phyloP scores from a whole-genome alignment of 768 basidiomycete species.

The Gymnopilus junonius region DNA sequence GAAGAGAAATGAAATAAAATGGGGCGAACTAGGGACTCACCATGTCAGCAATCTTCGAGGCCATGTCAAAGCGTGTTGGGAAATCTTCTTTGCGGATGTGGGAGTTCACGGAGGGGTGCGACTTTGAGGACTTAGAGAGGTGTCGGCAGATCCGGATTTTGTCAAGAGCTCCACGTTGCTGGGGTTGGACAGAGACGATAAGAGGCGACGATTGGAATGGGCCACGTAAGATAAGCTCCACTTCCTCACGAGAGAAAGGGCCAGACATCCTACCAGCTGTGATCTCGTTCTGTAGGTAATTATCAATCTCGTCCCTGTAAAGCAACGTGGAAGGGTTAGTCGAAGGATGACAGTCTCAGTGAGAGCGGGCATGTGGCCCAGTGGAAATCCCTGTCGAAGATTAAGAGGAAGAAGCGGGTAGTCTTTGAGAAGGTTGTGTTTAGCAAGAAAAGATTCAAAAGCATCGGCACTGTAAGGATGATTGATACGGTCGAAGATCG shows the following conservation, averaged over 20 bases:
- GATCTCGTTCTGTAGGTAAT: slow-evolving; percentile 25
- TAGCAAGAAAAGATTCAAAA: slow-evolving; percentile 28
- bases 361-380: slow-evolving; percentile 34
- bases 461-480: slow-evolving; percentile 34
- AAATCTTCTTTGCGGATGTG: slow-evolving; percentile 28
- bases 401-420: slow-evolving; percentile 36
- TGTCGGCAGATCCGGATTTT: slow-evolving; percentile 32
- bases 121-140: slow-evolving; percentile 25
- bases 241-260: slow-evolving; percentile 19
- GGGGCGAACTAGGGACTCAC: slow-evolving; percentile 21
- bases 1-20: not conserved
- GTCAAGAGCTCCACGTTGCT: slow-evolving; percentile 24
- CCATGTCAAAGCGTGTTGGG: slow-evolving; percentile 31
- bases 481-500: slow-evolving; percentile 27
- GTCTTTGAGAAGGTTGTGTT: slow-evolving; percentile 18
- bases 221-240: slow-evolving; percentile 24
- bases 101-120: slow-evolving; percentile 24
- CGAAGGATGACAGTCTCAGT: slow-evolving; percentile 19
- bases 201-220: slow-evolving; percentile 34
- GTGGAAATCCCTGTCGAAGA: slow-evolving; percentile 34
- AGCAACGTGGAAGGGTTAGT: slow-evolving; percentile 20
- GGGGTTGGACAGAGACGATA: slow-evolving; percentile 24
- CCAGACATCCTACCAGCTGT: slow-evolving; percentile 27
- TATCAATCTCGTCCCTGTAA: slow-evolving; percentile 15
- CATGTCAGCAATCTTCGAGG: slow-evolving; percentile 26